A percentile compares a stretch with the other conserved stretches of the same genome.
These are phyloP conservation scores for Fusarium sp. DNA, from an alignment of 2,329 filamentous ascomycete genomes.

Conservation along the genomic window DNA sequence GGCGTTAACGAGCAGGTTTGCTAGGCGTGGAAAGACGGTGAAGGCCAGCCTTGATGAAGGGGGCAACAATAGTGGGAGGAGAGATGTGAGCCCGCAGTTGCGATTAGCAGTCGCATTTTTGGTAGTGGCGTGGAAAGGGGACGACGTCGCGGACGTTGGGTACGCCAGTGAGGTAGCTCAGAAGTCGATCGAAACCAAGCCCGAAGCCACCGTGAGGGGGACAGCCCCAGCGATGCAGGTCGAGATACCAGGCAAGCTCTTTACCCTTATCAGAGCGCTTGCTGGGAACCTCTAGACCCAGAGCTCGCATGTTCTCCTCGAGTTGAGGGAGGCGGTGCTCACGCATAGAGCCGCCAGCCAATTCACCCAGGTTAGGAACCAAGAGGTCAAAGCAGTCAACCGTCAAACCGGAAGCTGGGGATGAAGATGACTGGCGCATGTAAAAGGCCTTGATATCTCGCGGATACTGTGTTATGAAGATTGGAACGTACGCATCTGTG, in stretches of 20 bases:
- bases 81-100: background rate
- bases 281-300: slow-evolving; percentile 65
- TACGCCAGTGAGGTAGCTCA: slow-evolving; percentile 85
- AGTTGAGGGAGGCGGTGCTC: slow-evolving; percentile 80
- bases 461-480: slow-evolving; percentile 97
- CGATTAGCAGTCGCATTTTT: slow-evolving; percentile 68
- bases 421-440: slow-evolving; percentile 56
- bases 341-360: slow-evolving; percentile 89
- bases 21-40: slow-evolving; percentile 3
- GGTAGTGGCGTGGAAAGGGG: slow-evolving; percentile 82
- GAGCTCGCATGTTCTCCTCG: slow-evolving; percentile 75
- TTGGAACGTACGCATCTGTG: slow-evolving; percentile 67
- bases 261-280: slow-evolving; percentile 44
- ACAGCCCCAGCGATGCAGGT: slow-evolving; percentile 89
- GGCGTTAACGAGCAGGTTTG: slow-evolving; percentile 41
- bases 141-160: slow-evolving; percentile 87
- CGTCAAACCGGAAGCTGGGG: slow-evolving; percentile 59
- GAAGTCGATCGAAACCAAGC: slow-evolving; percentile 85
- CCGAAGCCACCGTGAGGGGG: slow-evolving; percentile 93
- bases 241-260: slow-evolving; percentile 83
- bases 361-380: slow-evolving; percentile 85
- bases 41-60: background rate
- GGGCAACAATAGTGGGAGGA: background rate
- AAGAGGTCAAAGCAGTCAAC: slow-evolving; percentile 93
- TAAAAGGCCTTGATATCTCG: slow-evolving; percentile 89